Conservation (phyloP, 257 asterid genomes). For the Solanum etuberosum region DNA sequence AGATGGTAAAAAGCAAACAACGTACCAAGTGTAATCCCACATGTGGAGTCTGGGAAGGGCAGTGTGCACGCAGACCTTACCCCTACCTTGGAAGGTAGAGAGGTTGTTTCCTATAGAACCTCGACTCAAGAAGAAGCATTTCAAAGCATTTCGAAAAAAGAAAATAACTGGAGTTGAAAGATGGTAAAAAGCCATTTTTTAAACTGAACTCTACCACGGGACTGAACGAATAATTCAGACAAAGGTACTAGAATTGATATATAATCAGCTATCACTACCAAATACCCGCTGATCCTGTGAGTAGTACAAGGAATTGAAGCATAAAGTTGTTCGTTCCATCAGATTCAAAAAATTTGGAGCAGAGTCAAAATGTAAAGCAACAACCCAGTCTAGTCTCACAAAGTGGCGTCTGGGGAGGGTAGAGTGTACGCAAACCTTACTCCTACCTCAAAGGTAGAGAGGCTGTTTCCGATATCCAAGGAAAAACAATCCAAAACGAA, state of each 20-base stretch:
- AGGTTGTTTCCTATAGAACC: background rate
- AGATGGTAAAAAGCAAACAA: background rate
- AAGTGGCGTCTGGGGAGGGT: background rate
- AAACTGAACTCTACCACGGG: background rate
- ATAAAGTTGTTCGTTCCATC: background rate
- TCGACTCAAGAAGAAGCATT: background rate
- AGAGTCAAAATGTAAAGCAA: background rate
- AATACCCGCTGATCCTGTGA: background rate
- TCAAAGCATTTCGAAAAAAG: background rate
- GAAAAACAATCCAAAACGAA: background rate
- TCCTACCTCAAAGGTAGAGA: background rate
- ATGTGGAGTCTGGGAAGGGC: background rate
- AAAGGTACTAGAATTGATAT: background rate
- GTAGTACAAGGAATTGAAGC: background rate
- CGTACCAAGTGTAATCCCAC: background rate
- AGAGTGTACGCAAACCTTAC: background rate
- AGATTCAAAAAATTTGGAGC: background rate
- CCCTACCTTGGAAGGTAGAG: background rate
- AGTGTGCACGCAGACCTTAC: background rate
- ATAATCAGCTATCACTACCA: background rate
- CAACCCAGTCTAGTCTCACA: background rate
- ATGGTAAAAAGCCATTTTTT: background rate
- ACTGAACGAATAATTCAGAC: background rate
- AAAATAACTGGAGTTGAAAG: background rate
- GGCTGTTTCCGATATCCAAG: background rate